Base-by-base conservation (phyloP, 2,329 filamentous ascomycete genomes). In the Trichocomaceae sp. region DNA sequence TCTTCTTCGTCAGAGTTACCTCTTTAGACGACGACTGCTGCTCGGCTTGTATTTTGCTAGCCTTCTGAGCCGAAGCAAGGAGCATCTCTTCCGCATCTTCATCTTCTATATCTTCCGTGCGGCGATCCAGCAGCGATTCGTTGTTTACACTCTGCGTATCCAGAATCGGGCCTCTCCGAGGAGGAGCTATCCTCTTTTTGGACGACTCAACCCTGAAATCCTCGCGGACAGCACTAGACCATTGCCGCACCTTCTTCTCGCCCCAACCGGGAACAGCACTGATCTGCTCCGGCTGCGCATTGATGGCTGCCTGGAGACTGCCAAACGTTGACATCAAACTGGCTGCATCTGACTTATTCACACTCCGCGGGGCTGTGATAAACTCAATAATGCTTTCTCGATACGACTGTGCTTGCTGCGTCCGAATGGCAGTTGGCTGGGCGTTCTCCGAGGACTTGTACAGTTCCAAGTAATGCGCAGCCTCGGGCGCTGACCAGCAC, bases 361-460 rank as follows among this genome's bases (percentile, higher is more conserved):
- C 84, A 59, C 86, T 88, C 55, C 91, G 79, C 2, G 93, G 92
- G 2, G 89, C 85, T 0, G 93, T 99, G 50, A 96, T 85, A 65
- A 99, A 96, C 61, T 96, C 92, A 8, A 93, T 85, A 57, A 99
- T 79, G 57, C 86, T 87, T 63, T 96, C 91, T 5, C 87, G 83
- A 65, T 96, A 97, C 52, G 83, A 85, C 19, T 85, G 86, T 1
- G 88, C 84, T 71, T 95, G 90, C 62, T 90, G 86, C 10, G 90
- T 90, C 57, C 86, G 85, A 70, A 99, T 97, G 31, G 87, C 87
- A 0, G 83, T 83, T 3, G 83, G 80, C 23, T 90, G 87, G 33
- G 91, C 88, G 68, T 95, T 85, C 72, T 99, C 93, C 64, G 90
- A 95, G 1, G 86, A 88, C 72, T 99, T 99, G 79, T 92, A 97